Percentiles rank a stretch among this genome's conserved stretches.
Evolutionary conservation across 179 eudicot species (phyloP).

Genomic region (Heliamphora ciliata): DNA sequence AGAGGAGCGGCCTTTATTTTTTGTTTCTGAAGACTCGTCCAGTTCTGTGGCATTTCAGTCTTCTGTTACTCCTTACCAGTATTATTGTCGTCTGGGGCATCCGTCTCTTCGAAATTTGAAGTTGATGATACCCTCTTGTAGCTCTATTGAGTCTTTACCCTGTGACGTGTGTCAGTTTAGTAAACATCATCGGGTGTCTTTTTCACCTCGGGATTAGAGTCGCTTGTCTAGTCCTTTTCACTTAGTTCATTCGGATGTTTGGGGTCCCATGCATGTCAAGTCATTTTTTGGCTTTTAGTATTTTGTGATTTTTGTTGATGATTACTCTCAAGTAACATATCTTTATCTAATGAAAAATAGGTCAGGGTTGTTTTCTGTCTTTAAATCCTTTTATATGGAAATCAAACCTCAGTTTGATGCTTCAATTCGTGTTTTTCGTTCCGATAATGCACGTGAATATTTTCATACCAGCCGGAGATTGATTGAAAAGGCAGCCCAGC

Average conservation of each 20-base stretch:
- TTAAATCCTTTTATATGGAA: background rate
- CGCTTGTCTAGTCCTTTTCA: too few relatives aligned
- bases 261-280: background rate
- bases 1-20: background rate
- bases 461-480: too few relatives aligned
- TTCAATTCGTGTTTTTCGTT: too few relatives aligned
- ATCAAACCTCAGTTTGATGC: too few relatives aligned
- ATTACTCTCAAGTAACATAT: background rate
- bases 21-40: background rate
- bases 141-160: background rate
- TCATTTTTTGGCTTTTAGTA: background rate
- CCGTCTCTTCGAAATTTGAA: background rate
- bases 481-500: too few relatives aligned
- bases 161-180: background rate
- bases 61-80: background rate
- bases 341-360: background rate
- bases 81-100: background rate
- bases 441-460: too few relatives aligned
- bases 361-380: background rate
- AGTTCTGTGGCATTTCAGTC: background rate
- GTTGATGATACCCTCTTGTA: background rate
- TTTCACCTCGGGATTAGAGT: background rate
- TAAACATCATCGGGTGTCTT: background rate
- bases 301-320: slow-evolving; percentile 4
- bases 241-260: background rate